A percentile compares a stretch with the other conserved stretches of the same genome.
These are phyloP conservation scores for Calocybe indica DNA, from an alignment of 768 basidiomycete genomes.

Conservation along the genomic window DNA sequence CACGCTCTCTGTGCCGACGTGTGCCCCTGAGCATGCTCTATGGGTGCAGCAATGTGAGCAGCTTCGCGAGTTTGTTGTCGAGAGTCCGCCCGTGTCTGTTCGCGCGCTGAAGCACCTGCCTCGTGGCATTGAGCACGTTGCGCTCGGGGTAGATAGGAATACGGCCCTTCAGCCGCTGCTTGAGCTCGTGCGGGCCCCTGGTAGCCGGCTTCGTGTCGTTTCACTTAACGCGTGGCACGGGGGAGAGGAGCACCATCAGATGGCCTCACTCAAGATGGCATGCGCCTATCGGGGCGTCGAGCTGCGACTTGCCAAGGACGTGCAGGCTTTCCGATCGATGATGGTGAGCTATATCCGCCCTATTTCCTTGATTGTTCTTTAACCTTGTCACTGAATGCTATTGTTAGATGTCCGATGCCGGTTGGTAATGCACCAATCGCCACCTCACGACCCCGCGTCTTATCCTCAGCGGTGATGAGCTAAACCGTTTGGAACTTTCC, in stretches of 20 bases:
- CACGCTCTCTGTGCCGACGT: slow-evolving; percentile 54
- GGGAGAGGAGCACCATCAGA: slow-evolving; percentile 42
- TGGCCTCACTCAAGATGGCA: slow-evolving; percentile 52
- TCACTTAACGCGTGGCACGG: slow-evolving; percentile 51
- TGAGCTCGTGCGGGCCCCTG: slow-evolving; percentile 42
- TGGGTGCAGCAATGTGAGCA: slow-evolving; percentile 41
- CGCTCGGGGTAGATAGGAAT: slow-evolving; percentile 55
- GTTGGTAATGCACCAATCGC: no score
- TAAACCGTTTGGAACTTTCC: no score
- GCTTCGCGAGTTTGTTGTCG: slow-evolving; percentile 52
- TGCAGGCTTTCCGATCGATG: slow-evolving; percentile 46
- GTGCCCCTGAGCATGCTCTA: slow-evolving; percentile 37
- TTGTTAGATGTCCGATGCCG: no score
- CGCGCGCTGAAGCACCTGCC: slow-evolving; percentile 45
- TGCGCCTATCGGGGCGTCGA: slow-evolving; percentile 61
- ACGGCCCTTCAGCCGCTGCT: slow-evolving; percentile 50
- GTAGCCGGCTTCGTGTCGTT: slow-evolving; percentile 35
- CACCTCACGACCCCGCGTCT: no score
- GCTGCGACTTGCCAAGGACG: slow-evolving; percentile 43
- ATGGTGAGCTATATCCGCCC: slow-evolving; percentile 30
- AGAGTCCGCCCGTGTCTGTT: slow-evolving; percentile 42
- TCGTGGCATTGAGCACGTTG: slow-evolving; percentile 43
- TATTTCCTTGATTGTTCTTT: no score
- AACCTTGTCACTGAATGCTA: background rate
- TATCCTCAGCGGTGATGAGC: no score